Evolutionary conservation across 495 filamentous ascomycete genomes (phyloP).

Genomic region (Penicillium roqueforti): DNA sequence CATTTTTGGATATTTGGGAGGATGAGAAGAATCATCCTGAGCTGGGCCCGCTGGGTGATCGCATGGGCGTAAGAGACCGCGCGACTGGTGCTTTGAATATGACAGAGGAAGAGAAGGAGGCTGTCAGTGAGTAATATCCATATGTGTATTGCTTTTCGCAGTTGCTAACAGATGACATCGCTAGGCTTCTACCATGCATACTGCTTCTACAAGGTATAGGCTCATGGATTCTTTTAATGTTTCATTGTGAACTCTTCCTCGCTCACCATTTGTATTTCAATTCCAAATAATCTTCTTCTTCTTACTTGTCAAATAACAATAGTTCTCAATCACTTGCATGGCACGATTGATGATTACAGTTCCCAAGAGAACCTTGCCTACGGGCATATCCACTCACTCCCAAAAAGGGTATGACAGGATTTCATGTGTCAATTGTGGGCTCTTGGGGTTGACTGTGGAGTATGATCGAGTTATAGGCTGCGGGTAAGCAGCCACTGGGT

Average conservation of each 20-base stretch:
- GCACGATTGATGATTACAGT: background rate
- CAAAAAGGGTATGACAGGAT: background rate
- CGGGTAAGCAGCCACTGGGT: background rate
- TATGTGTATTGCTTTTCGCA: background rate
- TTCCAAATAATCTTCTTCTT: background rate
- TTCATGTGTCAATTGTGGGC: background rate
- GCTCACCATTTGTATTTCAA: background rate
- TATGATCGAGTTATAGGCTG: no score
- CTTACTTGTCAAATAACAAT: no score
- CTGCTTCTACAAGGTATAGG: conserved; percentile 86
- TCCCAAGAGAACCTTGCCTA: background rate
- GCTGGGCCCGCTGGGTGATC: conserved; percentile 78
- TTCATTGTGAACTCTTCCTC: background rate
- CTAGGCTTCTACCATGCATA: conserved; percentile 81
- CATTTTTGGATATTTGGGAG: conserved; percentile 85
- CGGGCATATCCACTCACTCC: background rate
- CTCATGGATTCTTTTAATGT: background rate
- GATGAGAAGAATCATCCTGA: conserved; percentile 78
- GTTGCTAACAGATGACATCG: conserved; percentile 7
- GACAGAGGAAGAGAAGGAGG: conserved; percentile 80
- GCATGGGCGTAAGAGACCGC: conserved; percentile 85
- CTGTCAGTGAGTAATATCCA: conserved; percentile 54
- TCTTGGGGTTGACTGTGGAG: no score
- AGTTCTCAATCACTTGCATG: background rate
- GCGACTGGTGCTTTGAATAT: conserved; percentile 63